Percentiles rank a stretch among this genome's conserved stretches.
phyloP scores from a whole-genome alignment of 2,329 filamentous ascomycete genomes.

The Dactylellina leptospora region DNA sequence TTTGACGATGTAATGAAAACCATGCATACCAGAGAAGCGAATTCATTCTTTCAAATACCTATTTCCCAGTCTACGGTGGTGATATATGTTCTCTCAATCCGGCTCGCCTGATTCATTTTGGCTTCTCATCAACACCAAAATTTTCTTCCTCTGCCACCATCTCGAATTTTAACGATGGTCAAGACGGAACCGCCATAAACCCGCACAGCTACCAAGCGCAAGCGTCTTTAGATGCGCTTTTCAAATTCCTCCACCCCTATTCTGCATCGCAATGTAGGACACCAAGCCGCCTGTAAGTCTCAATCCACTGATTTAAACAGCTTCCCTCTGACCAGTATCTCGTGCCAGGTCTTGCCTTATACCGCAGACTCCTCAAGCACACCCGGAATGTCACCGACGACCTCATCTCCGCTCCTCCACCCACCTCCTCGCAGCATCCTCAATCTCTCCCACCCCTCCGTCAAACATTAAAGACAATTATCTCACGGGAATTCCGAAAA shows the following conservation, averaged over 20 bases:
- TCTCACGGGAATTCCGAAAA: conserved; percentile 44
- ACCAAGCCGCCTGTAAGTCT: conserved; percentile 40
- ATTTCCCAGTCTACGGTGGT: neutral
- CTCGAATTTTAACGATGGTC: conserved; percentile 19
- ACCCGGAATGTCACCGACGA: conserved; percentile 15
- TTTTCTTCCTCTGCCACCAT: conserved; percentile 23
- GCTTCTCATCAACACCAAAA: conserved; percentile 16
- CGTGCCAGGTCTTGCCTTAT: conserved; percentile 45
- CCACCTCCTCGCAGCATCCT: neutral
- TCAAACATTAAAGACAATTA: conserved; percentile 31
- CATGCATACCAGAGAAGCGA: conserved; percentile 37
- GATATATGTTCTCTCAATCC: neutral
- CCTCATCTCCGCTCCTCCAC: neutral
- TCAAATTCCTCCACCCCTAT: conserved; percentile 16
- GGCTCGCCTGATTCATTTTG: neutral
- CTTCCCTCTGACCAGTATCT: neutral
- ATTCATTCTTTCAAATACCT: no score
- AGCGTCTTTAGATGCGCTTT: conserved; percentile 50
- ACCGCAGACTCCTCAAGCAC: conserved; percentile 46
- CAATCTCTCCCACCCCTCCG: conserved; percentile 10
- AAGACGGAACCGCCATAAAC: conserved; percentile 27
- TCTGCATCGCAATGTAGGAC: conserved; percentile 49
- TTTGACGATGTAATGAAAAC: conserved; percentile 50
- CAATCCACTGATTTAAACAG: neutral
- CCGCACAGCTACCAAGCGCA: neutral